Evolutionary conservation across 306 rosid species (phyloP), one percentile per base, ranked within the genome.

Genomic region (Cucumis hystrix): DNA sequence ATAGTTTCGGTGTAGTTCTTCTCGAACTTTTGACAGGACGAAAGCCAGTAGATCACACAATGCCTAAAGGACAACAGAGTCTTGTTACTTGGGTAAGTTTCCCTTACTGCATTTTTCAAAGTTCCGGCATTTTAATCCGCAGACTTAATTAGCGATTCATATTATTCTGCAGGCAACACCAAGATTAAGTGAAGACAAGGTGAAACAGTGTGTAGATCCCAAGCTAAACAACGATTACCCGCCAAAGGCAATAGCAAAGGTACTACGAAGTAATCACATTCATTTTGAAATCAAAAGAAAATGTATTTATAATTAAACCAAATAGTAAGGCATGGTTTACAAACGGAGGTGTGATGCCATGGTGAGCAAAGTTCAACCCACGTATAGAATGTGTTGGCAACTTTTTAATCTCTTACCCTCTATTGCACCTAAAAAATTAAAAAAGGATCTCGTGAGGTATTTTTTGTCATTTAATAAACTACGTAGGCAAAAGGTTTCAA

Each of bases 41-140:
- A 88, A 95, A 95, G 67, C 99, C 99, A 57, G 97, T 95, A 78
- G 97, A 96, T 56, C 99, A 96, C 74, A 95, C 98, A 60, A 95
- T 95, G 98, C 98, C 98, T 6, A 95, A 95, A 79, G 98, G 98
- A 80, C 98, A 95, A 83, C 98, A 95, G 81, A 95, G 98, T 90
- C 97, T 95, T 82, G 98, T 95, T 65, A 95, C 98, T 85, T 92
- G 98, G 98, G 98, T 95, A 88, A 17, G 90, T 51, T 23, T 51
- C 51, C 37, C 28, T 49, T 35, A 1, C 52, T 65, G 8, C 1
- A 45, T 21, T 63, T 40, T 25, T 67, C 39, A 37, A 25, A 21
- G 40, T 47, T 21, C 33, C 21, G 57, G 25, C 25, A 35, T 70
- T 71, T 6, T 75, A 58, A 3, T 47, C 54, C 70, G 57, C 56